A percentile compares a stretch with the other conserved stretches of the same genome.
These are phyloP conservation scores for Clathrospora elynae DNA, from an alignment of 2,329 filamentous ascomycete species.

Conservation along the genomic window DNA sequence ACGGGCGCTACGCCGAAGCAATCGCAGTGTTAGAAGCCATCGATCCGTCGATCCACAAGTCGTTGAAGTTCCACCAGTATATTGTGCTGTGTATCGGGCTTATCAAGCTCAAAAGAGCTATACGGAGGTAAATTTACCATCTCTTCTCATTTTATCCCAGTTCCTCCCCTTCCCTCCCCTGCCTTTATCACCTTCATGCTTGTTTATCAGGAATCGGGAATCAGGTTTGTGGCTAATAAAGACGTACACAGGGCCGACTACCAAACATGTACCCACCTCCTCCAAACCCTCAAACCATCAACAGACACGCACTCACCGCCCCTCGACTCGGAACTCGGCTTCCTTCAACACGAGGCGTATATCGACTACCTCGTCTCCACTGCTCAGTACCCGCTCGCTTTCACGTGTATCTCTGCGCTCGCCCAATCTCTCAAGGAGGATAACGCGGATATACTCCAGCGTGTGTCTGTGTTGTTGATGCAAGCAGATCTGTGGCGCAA, in stretches of 20 bases:
- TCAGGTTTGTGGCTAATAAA: too few species aligned
- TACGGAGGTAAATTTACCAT: constrained; percentile 54
- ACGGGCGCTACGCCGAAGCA: constrained; percentile 73
- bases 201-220: too few species aligned
- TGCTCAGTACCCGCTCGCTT: constrained; percentile 59
- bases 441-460: constrained; percentile 67
- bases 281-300: constrained; percentile 61
- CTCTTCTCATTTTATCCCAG: not conserved
- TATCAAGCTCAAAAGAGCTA: constrained; percentile 66
- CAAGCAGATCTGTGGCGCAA: constrained; percentile 74
- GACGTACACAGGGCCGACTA: constrained; percentile 58
- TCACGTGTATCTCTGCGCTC: constrained; percentile 60
- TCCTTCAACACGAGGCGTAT: constrained; percentile 63
- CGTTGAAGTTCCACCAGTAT: constrained; percentile 78
- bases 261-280: constrained; percentile 60
- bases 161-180: not conserved
- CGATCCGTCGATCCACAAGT: constrained; percentile 66
- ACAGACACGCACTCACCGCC: constrained; percentile 46
- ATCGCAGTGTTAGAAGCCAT: constrained; percentile 64
- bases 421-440: constrained; percentile 59
- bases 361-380: constrained; percentile 64
- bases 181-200: too few species aligned
- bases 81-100: constrained; percentile 70
- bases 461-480: constrained; percentile 71
- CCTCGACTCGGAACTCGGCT: constrained; percentile 63